Base-by-base conservation (phyloP, 148 eudicot genomes). In the Amaranthus palmeri region DNA sequence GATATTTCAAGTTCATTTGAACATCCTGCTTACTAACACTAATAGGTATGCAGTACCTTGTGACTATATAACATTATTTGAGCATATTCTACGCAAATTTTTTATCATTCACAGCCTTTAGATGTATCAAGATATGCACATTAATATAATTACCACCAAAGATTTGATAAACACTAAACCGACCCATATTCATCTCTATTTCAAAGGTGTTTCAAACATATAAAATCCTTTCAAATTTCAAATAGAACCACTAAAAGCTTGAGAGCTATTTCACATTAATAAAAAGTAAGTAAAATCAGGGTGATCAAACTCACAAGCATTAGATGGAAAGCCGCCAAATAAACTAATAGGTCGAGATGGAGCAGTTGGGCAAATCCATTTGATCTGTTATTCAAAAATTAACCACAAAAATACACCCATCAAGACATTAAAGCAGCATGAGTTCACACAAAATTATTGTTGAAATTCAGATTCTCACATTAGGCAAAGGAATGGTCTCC, bases 331-430 rank as follows among this genome's bases (percentile, higher is more conserved):
- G 54, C 97, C 96, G 52, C 96, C 97, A 83, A 92, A 92, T 68
- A 92, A 81, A 72, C 89, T 83, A 75, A 92, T 79, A 43, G 97
- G 96, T 62, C 82, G 89, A 67, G 93, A 58, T 52, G 97, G 97
- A 68, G 97, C 92, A 69, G 97, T 89, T 56, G 97, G 97, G 81
- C 97, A 92, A 64, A 92, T 92, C 97, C 97, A 92, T 77, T 92
- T 92, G 60, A 92, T 90, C 97, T 92, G 86, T 86, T 84, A 57
- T 49, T 61, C 67, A 54, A 59, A 78, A 43, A 69, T 49, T 62
- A 15, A 69, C 64, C 61, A 63, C 61, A 47, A 36, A 49, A 41
- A 66, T 7, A 40, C 46, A 60, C 76, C 54, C 55, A 58, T 14
- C 68, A 67, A 72, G 7, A 72, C 69, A 65, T 10, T 36, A 50